Percentiles rank a stretch among this genome's conserved stretches.
Evolutionary conservation across 176 grass and related monocot genomes (phyloP).

Genomic region (Aechmea fasciata): DNA sequence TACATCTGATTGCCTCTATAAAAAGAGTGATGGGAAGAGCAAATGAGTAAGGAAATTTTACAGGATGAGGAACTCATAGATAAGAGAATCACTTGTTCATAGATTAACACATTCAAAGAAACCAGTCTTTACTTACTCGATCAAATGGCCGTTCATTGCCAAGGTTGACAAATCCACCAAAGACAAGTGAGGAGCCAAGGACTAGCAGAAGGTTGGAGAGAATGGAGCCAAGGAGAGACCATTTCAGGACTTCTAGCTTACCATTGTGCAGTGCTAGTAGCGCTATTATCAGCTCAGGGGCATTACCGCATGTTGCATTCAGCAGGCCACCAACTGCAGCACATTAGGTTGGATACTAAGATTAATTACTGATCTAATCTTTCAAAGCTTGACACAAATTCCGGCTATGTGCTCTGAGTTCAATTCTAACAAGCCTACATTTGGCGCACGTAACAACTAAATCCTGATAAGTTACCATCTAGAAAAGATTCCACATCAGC

Average conservation of each 20-base stretch:
- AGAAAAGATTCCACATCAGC: too few relatives aligned
- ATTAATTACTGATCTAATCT: not conserved
- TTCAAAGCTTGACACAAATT: not conserved
- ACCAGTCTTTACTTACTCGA: not conserved
- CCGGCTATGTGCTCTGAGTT: too few relatives aligned
- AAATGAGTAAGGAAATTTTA: too few relatives aligned
- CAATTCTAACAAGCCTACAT: too few relatives aligned
- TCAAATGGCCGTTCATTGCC: conserved; percentile 14
- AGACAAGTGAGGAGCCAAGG: conserved; percentile 67
- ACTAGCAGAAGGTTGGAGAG: conserved; percentile 85
- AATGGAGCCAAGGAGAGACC: conserved; percentile 78
- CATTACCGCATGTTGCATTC: conserved; percentile 96
- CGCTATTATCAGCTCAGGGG: conserved; percentile 83
- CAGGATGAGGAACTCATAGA: too few relatives aligned
- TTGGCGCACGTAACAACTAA: too few relatives aligned
- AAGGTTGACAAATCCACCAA: conserved; percentile 48
- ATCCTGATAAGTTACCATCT: too few relatives aligned
- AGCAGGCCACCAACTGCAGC: conserved; percentile 67
- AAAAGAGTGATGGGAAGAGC: not conserved
- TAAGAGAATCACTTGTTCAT: too few relatives aligned
- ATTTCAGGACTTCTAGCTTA: conserved; percentile 72
- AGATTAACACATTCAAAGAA: too few relatives aligned
- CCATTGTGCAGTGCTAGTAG: conserved; percentile 68
- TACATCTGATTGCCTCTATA: conserved; percentile 40
- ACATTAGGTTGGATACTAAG: not conserved